These are phyloP conservation scores for Lathyrus aphaca DNA, from an alignment of 306 rosid species.

Conservation along the genomic window DNA sequence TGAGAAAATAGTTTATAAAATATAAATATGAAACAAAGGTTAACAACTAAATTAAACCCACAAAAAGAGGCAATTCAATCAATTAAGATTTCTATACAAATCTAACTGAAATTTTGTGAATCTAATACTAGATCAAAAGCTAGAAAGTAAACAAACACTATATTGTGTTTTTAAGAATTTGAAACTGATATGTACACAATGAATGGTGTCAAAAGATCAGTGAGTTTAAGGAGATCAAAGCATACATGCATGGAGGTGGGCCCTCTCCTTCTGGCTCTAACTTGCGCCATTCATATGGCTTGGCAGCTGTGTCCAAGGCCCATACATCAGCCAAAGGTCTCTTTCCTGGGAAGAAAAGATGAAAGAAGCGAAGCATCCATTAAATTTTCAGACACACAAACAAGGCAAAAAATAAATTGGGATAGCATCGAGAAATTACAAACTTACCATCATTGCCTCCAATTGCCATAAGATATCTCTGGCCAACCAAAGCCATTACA, in stretches of 20 bases:
- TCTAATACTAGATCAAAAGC: conserved; percentile 19
- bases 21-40: conserved; percentile 7
- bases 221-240: conserved; percentile 38
- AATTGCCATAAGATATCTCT: conserved; percentile 98
- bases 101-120: conserved; percentile 24
- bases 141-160: conserved; percentile 22
- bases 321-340: conserved; percentile 99
- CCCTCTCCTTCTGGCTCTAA: conserved; percentile 99
- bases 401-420: conserved; percentile 15
- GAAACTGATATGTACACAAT: conserved; percentile 24
- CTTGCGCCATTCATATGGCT: conserved; percentile 99
- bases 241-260: conserved; percentile 99
- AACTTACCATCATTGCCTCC: conserved; percentile 98
- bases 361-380: conserved; percentile 30
- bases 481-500: conserved; percentile 99
- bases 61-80: conserved; percentile 2
- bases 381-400: conserved; percentile 24
- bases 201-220: conserved; percentile 20
- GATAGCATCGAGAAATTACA: conserved; percentile 16
- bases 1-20: conserved; percentile 30
- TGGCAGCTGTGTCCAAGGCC: conserved; percentile 99
- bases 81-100: conserved; percentile 3
- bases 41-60: no score
- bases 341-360: conserved; percentile 70
- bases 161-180: conserved; percentile 3